A percentile compares a stretch with the other conserved stretches of the same genome.
These are phyloP conservation scores for Euphorbia celastroides DNA, from an alignment of 441 rosid genomes.

Conservation along the genomic window DNA sequence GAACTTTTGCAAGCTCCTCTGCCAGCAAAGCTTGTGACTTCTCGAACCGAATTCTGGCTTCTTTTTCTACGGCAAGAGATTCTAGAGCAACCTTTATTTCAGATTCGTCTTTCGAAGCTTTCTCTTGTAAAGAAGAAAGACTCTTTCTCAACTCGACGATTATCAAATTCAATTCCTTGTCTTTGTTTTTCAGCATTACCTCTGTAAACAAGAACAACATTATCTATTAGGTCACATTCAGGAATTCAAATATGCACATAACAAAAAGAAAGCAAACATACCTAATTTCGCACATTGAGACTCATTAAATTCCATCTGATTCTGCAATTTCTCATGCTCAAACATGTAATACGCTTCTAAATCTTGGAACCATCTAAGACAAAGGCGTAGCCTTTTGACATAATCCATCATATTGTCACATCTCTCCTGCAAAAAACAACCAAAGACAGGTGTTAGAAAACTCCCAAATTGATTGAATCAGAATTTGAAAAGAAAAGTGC, in stretches of 20 bases:
- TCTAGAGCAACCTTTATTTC: slow-evolving; percentile 70
- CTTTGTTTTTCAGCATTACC: slow-evolving; percentile 56
- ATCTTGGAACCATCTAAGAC: slow-evolving; percentile 79
- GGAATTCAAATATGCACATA: neutral
- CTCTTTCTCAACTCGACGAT: slow-evolving; percentile 53
- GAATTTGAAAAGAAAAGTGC: neutral
- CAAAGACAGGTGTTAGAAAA: neutral
- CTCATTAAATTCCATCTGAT: slow-evolving; percentile 59
- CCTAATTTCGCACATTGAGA: slow-evolving; percentile 60
- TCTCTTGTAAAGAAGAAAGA: slow-evolving; percentile 50
- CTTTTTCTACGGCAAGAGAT: slow-evolving; percentile 53
- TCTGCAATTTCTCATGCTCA: slow-evolving; percentile 60
- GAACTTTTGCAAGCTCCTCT: slow-evolving; percentile 65
- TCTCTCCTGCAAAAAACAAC: slow-evolving; percentile 46
- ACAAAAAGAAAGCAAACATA: slow-evolving; percentile 19
- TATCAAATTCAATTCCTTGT: slow-evolving; percentile 47
- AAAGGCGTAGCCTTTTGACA: slow-evolving; percentile 68
- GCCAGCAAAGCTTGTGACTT: slow-evolving; percentile 54
- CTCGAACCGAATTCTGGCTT: slow-evolving; percentile 59
- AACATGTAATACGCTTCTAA: slow-evolving; percentile 54
- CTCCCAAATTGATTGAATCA: neutral
- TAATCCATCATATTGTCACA: slow-evolving; percentile 62
- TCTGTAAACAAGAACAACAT: slow-evolving; percentile 36
- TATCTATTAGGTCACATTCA: neutral
- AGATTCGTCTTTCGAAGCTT: slow-evolving; percentile 62